Evolutionary conservation across 441 rosid species (phyloP).

Genomic region (Viola pubescens): DNA sequence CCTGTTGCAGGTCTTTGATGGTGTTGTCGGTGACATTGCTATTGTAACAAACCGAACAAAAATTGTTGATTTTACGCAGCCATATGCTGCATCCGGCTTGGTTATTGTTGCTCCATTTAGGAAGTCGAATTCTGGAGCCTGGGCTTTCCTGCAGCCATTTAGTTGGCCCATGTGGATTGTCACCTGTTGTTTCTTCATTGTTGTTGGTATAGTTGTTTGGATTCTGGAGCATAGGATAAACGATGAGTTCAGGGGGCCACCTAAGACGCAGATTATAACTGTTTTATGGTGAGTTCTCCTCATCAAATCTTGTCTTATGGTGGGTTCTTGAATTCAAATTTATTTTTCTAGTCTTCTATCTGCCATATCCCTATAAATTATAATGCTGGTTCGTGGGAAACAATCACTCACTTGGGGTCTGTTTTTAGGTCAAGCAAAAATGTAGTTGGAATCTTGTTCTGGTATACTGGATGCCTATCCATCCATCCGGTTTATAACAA

Average conservation of each 20-base stretch:
- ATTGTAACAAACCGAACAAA: background rate
- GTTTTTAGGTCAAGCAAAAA: too few species aligned
- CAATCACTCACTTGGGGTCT: background rate
- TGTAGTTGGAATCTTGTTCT: too few species aligned
- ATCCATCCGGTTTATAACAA: too few species aligned
- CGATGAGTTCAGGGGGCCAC: background rate
- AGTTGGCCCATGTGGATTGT: background rate
- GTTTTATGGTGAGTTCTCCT: background rate
- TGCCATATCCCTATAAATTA: background rate
- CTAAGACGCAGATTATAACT: background rate
- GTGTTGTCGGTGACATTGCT: slow-evolving; percentile 2
- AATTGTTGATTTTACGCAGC: slow-evolving; percentile 6
- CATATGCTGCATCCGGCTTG: background rate
- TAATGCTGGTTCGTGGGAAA: background rate
- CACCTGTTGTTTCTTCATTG: background rate
- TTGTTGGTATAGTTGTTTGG: background rate
- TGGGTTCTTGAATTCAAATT: background rate
- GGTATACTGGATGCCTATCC: too few species aligned
- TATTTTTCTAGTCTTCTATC: background rate
- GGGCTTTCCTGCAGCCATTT: slow-evolving; percentile 1
- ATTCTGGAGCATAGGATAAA: background rate
- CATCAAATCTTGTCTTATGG: background rate
- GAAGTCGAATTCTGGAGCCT: background rate
- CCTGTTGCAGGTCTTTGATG: slow-evolving; percentile 1
- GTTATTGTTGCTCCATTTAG: background rate